These are phyloP conservation scores for Botryotinia convoluta DNA, from an alignment of 2,329 filamentous ascomycete genomes.

Conservation along the genomic window DNA sequence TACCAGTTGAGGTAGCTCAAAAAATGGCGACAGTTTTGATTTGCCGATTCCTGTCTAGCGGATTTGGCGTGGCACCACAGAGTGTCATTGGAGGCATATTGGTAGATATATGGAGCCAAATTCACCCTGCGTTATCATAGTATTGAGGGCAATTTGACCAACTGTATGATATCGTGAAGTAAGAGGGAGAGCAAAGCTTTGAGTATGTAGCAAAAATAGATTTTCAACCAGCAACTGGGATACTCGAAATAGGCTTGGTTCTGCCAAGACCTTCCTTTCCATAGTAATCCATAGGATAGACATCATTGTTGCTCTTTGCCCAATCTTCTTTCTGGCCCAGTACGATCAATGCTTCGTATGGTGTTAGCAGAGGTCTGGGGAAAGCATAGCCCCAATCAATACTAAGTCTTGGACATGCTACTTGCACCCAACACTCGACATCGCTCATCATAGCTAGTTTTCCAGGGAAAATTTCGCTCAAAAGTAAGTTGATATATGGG, in stretches of 20 bases:
- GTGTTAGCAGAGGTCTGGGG: conserved; percentile 79
- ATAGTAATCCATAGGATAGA: conserved; percentile 99
- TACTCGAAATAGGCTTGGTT: conserved; percentile 49
- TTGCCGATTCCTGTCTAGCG: conserved; percentile 51
- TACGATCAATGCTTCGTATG: conserved; percentile 93
- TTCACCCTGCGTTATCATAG: conserved; percentile 52
- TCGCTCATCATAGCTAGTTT: conserved; percentile 92
- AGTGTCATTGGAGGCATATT: conserved; percentile 56
- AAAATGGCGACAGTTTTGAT: conserved; percentile 54
- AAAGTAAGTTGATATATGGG: conserved; percentile 77
- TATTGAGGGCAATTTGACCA: not conserved
- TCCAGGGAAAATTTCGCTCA: conserved; percentile 94
- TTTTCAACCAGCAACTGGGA: conserved; percentile 28
- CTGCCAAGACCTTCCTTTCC: conserved; percentile 85
- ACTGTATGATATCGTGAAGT: not conserved
- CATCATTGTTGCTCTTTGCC: conserved; percentile 57
- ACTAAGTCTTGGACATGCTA: conserved; percentile 92
- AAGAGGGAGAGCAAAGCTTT: no score
- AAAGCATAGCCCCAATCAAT: conserved; percentile 99
- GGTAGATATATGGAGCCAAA: conserved; percentile 60
- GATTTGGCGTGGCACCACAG: conserved; percentile 51
- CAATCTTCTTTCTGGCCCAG: conserved; percentile 75
- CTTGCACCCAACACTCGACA: conserved; percentile 97
- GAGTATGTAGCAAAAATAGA: not conserved
- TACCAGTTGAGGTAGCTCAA: conserved; percentile 51